Evolutionary conservation across 495 filamentous ascomycete genomes (phyloP).

Genomic region (Podospora didyma): DNA sequence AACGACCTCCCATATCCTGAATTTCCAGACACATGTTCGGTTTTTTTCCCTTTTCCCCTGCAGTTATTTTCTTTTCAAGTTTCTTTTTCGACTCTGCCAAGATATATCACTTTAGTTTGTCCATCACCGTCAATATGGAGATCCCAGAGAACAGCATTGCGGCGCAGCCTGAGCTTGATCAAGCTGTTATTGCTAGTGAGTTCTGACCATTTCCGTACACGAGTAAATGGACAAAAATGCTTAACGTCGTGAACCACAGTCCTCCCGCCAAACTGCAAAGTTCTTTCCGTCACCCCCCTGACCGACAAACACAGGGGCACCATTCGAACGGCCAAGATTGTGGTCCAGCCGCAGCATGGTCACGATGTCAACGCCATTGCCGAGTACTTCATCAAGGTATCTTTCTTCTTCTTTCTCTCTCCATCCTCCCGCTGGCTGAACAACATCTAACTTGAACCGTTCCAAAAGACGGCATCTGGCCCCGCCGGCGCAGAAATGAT

Average conservation of each 20-base stretch:
- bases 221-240: not conserved
- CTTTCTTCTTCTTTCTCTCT: not conserved
- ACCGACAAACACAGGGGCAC: not conserved
- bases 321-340: not conserved
- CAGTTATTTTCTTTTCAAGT: too few species aligned
- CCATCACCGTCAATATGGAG: too few species aligned
- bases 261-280: not conserved
- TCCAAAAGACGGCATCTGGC: not conserved
- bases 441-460: not conserved
- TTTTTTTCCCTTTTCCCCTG: too few species aligned
- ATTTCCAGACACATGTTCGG: too few species aligned
- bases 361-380: not conserved
- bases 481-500: not conserved
- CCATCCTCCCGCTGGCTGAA: not conserved
- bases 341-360: not conserved
- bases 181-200: not conserved
- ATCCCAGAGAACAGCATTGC: too few species aligned
- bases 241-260: not conserved
- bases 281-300: not conserved
- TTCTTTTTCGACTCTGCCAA: too few species aligned
- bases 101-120: too few species aligned
- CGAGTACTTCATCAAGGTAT: not conserved
- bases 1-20: too few species aligned
- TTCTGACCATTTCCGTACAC: not conserved
- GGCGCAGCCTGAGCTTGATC: not conserved